phyloP scores from a whole-genome alignment of 2,329 filamentous ascomycete species.

The Fusarium veterinarium region DNA sequence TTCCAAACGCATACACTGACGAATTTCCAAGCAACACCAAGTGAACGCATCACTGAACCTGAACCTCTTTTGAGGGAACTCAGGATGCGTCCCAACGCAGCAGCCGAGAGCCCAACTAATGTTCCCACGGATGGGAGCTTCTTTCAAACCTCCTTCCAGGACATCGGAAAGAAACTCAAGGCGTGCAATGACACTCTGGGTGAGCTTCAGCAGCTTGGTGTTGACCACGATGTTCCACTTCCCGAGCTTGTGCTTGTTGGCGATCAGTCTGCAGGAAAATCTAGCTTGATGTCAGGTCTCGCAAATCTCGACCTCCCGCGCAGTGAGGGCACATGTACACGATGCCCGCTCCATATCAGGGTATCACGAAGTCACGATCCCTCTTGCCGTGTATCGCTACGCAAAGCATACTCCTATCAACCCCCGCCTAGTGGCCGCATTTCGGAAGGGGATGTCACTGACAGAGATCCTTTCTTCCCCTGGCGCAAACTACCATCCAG shows the following conservation, averaged over 20 bases:
- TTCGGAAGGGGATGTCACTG: slow-evolving; percentile 60
- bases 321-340: slow-evolving; percentile 78
- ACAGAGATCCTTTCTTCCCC: slow-evolving; percentile 68
- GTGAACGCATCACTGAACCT: slow-evolving; percentile 50
- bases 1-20: slow-evolving; percentile 16
- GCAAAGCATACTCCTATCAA: slow-evolving; percentile 71
- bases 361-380: slow-evolving; percentile 70
- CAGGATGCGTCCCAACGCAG: slow-evolving; percentile 45
- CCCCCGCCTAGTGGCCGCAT: slow-evolving; percentile 54
- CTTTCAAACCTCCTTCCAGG: slow-evolving; percentile 58
- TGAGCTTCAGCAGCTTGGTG: slow-evolving; percentile 76
- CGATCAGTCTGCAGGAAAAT: slow-evolving; percentile 88
- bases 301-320: slow-evolving; percentile 78
- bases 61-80: slow-evolving; percentile 54
- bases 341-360: slow-evolving; percentile 84
- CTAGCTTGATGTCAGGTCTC: slow-evolving; percentile 73
- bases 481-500: slow-evolving; percentile 67
- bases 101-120: slow-evolving; percentile 41
- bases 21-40: slow-evolving; percentile 50
- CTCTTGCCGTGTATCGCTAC: slow-evolving; percentile 75
- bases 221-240: slow-evolving; percentile 76
- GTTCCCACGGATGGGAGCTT: slow-evolving; percentile 51
- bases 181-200: slow-evolving; percentile 73
- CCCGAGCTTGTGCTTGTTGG: slow-evolving; percentile 87
- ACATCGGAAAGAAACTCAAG: slow-evolving; percentile 72